Conservation (phyloP, 768 basidiomycete species). For the Tephrocybe rancida region DNA sequence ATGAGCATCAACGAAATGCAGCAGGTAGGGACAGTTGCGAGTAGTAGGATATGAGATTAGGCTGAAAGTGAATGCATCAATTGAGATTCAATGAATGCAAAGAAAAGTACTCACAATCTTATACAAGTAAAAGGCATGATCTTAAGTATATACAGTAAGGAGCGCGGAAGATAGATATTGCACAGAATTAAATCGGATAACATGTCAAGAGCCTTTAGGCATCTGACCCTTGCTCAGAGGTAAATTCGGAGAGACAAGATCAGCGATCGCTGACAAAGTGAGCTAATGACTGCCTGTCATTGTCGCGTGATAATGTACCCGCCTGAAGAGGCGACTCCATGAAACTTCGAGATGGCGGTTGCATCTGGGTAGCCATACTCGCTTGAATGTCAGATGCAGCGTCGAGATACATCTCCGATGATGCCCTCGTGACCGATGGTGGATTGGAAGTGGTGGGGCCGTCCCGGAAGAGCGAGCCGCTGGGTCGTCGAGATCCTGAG, state of each 20-base stretch:
- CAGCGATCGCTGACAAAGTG: slow-evolving; percentile 26
- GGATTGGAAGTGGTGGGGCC: slow-evolving; percentile 10
- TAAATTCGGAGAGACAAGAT: slow-evolving; percentile 8
- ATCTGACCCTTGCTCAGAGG: slow-evolving; percentile 12
- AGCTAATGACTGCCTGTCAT: slow-evolving; percentile 30
- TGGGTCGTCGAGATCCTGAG: slow-evolving; percentile 39
- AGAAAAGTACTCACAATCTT: slow-evolving; percentile 6
- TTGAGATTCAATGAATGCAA: not conserved
- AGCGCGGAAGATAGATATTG: not conserved
- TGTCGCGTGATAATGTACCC: slow-evolving; percentile 34
- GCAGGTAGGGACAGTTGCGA: no score
- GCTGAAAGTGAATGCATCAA: not conserved
- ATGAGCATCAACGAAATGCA: not conserved
- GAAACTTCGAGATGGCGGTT: slow-evolving; percentile 33
- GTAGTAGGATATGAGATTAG: slow-evolving; percentile 5
- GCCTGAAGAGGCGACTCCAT: slow-evolving; percentile 32
- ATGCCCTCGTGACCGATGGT: slow-evolving; percentile 14
- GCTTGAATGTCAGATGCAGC: slow-evolving; percentile 27
- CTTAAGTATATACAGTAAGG: slow-evolving; percentile 10
- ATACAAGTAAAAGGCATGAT: slow-evolving; percentile 9
- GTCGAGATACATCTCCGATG: slow-evolving; percentile 30
- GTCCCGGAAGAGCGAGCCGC: slow-evolving; percentile 34
- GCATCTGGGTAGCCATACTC: slow-evolving; percentile 31
- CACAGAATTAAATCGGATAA: not conserved
- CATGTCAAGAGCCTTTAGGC: slow-evolving; percentile 3